Percentiles rank a stretch among this genome's conserved stretches.
Evolutionary conservation across 257 asterid genomes (phyloP).

Genomic region (Gynochthodes officinalis): DNA sequence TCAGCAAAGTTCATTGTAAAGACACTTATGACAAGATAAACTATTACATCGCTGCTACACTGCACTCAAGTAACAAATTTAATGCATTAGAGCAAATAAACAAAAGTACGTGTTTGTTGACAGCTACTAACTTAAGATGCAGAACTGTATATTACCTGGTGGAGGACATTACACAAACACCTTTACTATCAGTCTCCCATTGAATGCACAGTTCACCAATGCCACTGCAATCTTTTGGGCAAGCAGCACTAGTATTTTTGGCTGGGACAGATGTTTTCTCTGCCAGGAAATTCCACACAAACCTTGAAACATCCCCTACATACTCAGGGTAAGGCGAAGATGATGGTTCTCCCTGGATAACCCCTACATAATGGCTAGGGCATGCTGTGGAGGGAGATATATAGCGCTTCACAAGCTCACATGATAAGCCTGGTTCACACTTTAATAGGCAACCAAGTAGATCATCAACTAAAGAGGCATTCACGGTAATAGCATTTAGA

Average conservation of each 20-base stretch:
- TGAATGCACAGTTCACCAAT: slow-evolving; percentile 66
- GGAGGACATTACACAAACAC: slow-evolving; percentile 73
- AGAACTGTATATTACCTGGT: slow-evolving; percentile 55
- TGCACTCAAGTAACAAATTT: not conserved
- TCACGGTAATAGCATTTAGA: slow-evolving; percentile 48
- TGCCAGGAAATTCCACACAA: slow-evolving; percentile 86
- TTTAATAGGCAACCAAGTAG: slow-evolving; percentile 70
- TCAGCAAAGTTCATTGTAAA: not conserved
- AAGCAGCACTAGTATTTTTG: slow-evolving; percentile 47
- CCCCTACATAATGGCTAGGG: slow-evolving; percentile 89
- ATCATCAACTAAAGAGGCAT: slow-evolving; percentile 72
- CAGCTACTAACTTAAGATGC: not conserved
- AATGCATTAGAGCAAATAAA: not conserved
- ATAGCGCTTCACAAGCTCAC: slow-evolving; percentile 71
- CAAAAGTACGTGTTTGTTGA: not conserved
- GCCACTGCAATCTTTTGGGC: slow-evolving; percentile 63
- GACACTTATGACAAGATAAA: not conserved
- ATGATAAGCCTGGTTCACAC: slow-evolving; percentile 83
- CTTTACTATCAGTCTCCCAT: slow-evolving; percentile 67
- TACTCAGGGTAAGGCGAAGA: slow-evolving; percentile 53
- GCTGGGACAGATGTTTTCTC: slow-evolving; percentile 67
- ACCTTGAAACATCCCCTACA: slow-evolving; percentile 80
- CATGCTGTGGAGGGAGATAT: slow-evolving; percentile 71
- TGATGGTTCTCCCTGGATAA: slow-evolving; percentile 74
- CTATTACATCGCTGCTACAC: not conserved